Percentiles rank a stretch among this genome's conserved stretches.
These are phyloP conservation scores for Saccharomycopsis microspora DNA, from an alignment of 805 yeast species.

Conservation along the genomic window DNA sequence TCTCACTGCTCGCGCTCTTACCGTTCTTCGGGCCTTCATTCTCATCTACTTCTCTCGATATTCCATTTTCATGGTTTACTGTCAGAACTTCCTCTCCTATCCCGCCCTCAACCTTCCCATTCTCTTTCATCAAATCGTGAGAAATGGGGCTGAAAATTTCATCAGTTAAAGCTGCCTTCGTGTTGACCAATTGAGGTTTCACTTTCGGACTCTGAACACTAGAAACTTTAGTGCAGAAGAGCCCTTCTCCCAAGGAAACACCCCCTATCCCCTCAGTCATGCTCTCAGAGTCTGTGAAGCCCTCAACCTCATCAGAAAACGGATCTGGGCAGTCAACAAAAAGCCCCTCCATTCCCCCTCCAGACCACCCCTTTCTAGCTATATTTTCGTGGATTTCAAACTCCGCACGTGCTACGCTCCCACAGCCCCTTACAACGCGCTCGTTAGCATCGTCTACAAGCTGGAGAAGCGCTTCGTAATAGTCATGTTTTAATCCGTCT, in stretches of 20 bases:
- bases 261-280: not conserved
- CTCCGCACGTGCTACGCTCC: conserved; percentile 64
- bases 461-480: conserved; percentile 52
- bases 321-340: conserved; percentile 59
- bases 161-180: conserved; percentile 3
- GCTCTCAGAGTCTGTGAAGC: no score
- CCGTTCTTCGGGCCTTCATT: not conserved
- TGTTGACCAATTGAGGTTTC: conserved; percentile 6
- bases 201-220: not conserved
- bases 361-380: conserved; percentile 78
- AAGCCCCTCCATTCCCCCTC: conserved; percentile 72
- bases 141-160: not conserved
- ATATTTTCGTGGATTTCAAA: conserved; percentile 72
- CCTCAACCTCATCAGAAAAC: conserved; percentile 26
- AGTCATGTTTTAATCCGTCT: conserved; percentile 64
- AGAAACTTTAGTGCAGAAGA: conserved; percentile 2
- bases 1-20: not conserved
- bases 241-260: not conserved
- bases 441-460: conserved; percentile 53
- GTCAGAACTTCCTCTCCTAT: not conserved
- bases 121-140: not conserved
- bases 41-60: not conserved
- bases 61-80: not conserved
- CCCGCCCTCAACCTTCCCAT: not conserved
- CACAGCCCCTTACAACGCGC: conserved; percentile 40